Conservation (phyloP, 1,284 basidiomycete genomes). For the Leucoagaricus sp. region DNA sequence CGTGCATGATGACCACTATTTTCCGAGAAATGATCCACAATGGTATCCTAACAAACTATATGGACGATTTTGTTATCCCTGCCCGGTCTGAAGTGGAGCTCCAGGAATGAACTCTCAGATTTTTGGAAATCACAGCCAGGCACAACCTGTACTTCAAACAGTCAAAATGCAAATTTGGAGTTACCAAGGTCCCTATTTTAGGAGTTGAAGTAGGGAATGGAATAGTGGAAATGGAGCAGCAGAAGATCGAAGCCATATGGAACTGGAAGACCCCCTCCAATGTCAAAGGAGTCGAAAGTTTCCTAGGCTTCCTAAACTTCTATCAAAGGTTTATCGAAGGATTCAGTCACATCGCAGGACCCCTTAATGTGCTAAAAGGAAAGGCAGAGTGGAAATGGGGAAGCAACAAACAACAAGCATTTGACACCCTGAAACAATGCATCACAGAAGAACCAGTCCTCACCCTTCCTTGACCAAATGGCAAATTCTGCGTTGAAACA, state of each 20-base stretch:
- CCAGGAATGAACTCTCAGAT: no score
- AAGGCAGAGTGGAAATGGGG: constrained; percentile 5
- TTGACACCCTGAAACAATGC: constrained; percentile 19
- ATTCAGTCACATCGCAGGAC: constrained; percentile 28
- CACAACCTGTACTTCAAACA: neutral
- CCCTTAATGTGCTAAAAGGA: constrained; percentile 3
- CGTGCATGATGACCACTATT: constrained; percentile 12
- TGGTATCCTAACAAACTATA: no score
- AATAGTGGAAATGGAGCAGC: no score
- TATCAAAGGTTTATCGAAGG: constrained; percentile 38
- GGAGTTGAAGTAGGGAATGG: no score
- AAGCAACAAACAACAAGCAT: neutral
- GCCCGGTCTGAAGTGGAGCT: no score
- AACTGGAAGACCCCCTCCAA: constrained; percentile 15
- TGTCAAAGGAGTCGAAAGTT: constrained; percentile 19
- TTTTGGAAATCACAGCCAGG: no score
- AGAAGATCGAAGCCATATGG: no score
- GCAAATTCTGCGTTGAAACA: neutral
- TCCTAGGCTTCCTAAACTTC: neutral
- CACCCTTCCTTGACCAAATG: neutral
- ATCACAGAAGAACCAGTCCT: constrained; percentile 15
- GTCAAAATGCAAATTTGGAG: constrained; percentile 10
- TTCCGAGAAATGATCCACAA: no score
- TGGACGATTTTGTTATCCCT: no score
- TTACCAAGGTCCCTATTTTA: constrained; percentile 5